These are phyloP conservation scores for Nannochloropsis salina DNA, from an alignment of 108 stramenopile genomes.

Conservation along the genomic window DNA sequence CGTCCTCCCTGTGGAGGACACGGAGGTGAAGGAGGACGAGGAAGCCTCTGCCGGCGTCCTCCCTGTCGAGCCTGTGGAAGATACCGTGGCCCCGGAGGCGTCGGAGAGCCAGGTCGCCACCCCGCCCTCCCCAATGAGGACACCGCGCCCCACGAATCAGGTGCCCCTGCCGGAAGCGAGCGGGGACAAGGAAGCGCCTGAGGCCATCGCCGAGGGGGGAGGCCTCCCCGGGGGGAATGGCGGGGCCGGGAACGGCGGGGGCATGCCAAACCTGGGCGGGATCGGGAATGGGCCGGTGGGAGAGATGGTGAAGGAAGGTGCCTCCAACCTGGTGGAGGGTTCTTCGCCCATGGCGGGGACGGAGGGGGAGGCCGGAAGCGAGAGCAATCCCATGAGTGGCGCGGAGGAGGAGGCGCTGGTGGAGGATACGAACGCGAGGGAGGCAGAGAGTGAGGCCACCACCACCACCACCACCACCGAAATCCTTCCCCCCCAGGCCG, in stretches of 20 bases:
- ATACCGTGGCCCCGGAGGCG: background rate
- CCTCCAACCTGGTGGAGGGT: background rate
- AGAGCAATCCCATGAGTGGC: background rate
- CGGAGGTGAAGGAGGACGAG: background rate
- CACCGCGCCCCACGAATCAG: background rate
- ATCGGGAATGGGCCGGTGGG: background rate
- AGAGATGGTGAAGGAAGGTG: background rate
- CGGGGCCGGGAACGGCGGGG: background rate
- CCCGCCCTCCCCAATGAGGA: background rate
- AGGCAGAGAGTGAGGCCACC: background rate
- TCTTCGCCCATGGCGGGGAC: slow-evolving; percentile 16
- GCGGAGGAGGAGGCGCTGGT: background rate
- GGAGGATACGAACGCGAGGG: background rate
- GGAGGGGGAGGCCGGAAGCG: background rate
- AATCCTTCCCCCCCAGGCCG: background rate
- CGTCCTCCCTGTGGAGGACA: background rate
- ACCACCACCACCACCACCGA: background rate
- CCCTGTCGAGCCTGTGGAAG: background rate
- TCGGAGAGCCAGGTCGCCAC: background rate
- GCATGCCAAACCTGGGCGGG: background rate
- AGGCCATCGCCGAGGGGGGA: background rate
- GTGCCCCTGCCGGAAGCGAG: background rate
- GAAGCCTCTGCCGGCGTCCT: background rate
- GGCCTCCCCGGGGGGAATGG: background rate
- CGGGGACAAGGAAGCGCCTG: background rate